phyloP scores from a whole-genome alignment of 495 filamentous ascomycete species.

The Trichoderma reesei region DNA sequence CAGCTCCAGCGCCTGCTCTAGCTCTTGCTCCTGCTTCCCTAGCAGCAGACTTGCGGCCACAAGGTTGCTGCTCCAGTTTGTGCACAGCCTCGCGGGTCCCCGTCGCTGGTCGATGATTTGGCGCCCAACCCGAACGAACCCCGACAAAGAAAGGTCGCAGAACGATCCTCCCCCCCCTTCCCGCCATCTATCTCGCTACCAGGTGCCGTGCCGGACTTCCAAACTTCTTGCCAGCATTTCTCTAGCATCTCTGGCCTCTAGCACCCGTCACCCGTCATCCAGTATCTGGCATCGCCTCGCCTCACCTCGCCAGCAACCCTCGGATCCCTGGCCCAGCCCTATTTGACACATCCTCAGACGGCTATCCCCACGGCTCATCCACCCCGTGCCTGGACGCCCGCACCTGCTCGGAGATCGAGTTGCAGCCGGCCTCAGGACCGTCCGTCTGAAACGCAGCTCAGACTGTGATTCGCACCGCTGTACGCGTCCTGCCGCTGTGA shows the following conservation, averaged over 20 bases:
- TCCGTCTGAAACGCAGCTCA: background rate
- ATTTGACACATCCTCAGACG: background rate
- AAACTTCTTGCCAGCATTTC: background rate
- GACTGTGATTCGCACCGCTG: constrained; percentile 5
- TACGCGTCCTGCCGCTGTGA: background rate
- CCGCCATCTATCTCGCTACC: background rate
- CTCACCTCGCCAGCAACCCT: background rate
- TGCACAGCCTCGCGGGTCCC: constrained; percentile 4
- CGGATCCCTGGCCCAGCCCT: background rate
- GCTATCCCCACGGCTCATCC: background rate
- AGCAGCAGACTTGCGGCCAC: background rate
- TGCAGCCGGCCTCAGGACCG: background rate
- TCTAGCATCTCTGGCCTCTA: too few relatives aligned
- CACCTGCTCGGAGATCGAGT: background rate
- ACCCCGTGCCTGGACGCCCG: constrained; percentile 2
- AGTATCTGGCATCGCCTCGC: background rate
- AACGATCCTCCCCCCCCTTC: background rate
- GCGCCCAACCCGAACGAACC: constrained; percentile 6
- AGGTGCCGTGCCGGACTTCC: background rate
- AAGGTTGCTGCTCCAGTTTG: background rate
- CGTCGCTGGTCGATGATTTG: constrained; percentile 5
- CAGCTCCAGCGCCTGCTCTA: too few relatives aligned
- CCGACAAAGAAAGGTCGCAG: background rate
- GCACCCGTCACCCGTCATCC: too few relatives aligned
- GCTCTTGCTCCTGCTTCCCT: background rate